Evolutionary conservation across 352 stramenopile species (phyloP).

Genomic region (Globisporangium cystogenes): DNA sequence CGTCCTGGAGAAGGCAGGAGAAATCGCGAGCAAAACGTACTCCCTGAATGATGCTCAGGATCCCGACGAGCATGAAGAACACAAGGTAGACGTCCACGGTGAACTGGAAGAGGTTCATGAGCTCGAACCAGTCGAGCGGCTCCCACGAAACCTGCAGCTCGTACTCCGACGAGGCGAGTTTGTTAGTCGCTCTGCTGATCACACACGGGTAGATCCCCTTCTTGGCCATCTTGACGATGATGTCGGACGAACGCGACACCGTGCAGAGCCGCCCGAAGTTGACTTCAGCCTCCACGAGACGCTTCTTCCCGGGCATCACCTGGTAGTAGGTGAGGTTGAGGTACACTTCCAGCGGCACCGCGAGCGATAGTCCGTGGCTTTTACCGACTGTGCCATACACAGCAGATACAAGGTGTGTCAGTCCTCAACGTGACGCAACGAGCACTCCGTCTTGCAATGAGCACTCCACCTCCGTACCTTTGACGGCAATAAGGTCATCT

Average conservation of each 20-base stretch:
- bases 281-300: constrained; percentile 52
- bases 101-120: constrained; percentile 97
- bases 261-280: constrained; percentile 79
- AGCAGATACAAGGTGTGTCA: no score
- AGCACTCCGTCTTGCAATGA: no score
- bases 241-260: constrained; percentile 44
- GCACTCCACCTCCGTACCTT: constrained; percentile 33
- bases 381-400: neutral
- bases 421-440: no score
- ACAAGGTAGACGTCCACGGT: constrained; percentile 91
- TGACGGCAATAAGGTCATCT: constrained; percentile 70
- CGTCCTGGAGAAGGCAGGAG: no score
- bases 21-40: constrained; percentile 44
- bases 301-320: constrained; percentile 51
- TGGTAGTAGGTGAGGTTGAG: constrained; percentile 82
- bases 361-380: constrained; percentile 34
- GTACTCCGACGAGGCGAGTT: constrained; percentile 71
- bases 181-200: constrained; percentile 60
- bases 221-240: constrained; percentile 64
- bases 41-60: constrained; percentile 84
- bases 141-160: constrained; percentile 86
- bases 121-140: constrained; percentile 89
- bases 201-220: constrained; percentile 57
- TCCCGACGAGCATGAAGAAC: constrained; percentile 91
- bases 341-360: constrained; percentile 63